Evolutionary conservation across 805 yeast genomes (phyloP).

Genomic region (Candida ascalaphidarum): DNA sequence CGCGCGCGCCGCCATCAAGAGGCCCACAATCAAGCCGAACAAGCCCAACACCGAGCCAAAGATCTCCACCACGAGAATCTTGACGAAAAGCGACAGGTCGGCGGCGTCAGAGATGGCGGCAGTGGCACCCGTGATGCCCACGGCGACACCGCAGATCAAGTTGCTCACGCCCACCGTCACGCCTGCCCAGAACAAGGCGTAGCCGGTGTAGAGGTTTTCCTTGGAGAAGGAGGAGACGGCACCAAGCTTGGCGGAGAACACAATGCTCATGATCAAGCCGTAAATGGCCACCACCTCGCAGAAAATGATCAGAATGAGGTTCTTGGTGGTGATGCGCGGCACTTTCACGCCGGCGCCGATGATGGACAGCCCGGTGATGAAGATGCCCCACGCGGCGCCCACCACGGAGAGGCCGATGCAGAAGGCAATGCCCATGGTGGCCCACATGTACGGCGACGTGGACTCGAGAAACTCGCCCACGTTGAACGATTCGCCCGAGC

Average conservation of each 20-base stretch:
- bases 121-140: conserved; percentile 96
- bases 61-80: conserved; percentile 93
- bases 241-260: conserved; percentile 80
- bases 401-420: conserved; percentile 93
- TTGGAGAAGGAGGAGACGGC: conserved; percentile 64
- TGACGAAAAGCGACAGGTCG: conserved; percentile 88
- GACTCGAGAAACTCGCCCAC: conserved; percentile 80
- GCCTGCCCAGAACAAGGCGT: conserved; percentile 96
- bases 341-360: conserved; percentile 98
- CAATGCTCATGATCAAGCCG: conserved; percentile 96
- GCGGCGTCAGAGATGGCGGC: conserved; percentile 98
- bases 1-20: conserved; percentile 95
- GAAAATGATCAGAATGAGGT: conserved; percentile 91
- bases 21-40: conserved; percentile 93
- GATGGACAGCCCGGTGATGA: conserved; percentile 88
- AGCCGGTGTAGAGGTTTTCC: conserved; percentile 89
- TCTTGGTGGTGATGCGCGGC: conserved; percentile 95
- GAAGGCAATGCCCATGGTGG: conserved; percentile 75
- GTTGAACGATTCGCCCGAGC: conserved; percentile 86
- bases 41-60: conserved; percentile 95
- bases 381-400: conserved; percentile 99
- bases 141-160: conserved; percentile 93
- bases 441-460: conserved; percentile 97
- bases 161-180: conserved; percentile 90
- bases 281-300: conserved; percentile 99